Evolutionary conservation across 2,329 filamentous ascomycete species (phyloP), one percentile per base, ranked within the genome.

Genomic region (Elsinoe australis): DNA sequence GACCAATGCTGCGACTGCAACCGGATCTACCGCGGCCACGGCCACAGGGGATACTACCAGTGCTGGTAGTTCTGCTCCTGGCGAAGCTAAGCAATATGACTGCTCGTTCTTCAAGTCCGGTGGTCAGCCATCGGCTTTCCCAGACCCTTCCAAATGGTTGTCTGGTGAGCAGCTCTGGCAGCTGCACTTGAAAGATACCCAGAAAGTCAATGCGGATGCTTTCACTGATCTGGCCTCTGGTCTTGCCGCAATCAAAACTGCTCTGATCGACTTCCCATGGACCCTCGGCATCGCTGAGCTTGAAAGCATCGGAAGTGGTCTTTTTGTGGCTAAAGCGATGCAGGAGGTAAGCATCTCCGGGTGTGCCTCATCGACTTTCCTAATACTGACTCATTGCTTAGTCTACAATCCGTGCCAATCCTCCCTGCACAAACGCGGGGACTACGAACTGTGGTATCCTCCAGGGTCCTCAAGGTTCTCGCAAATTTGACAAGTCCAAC

Each of bases 361-460:
- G 6, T 29, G 6, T 29, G 7, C 7, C 26, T 6, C 12, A 29
- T 12, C 12, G 12, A 29, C 6, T 12, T 7, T 12, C 7, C 12
- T 12, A 29, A 29, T 29, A 12, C 26, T 29, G 26, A 29, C 26
- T 7, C 26, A 6, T 29, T 7, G n/a, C n/a, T 29, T 12, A 29
- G 14, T 44, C 39, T 14, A 44, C 24, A 9, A n/a, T 44, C 14
- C 39, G 39, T 21, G 39, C 28, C 26, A 44, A 32, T 9, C 39
- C 39, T 17, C 24, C 24, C 21, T 44, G 39, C 39, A 44, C 39
- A n/a, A 32, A 44, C 15, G 39, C 39, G 3, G 39, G 39, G 12
- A 44, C 39, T 5, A 44, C 39, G 10, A 44, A 44, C 14, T 44
- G 39, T 9, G 39, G 39, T 21, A 44, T 44, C 15, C 26, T 44